Conservation (phyloP, 805 yeast species). For the Starmerella sirachaensis region DNA sequence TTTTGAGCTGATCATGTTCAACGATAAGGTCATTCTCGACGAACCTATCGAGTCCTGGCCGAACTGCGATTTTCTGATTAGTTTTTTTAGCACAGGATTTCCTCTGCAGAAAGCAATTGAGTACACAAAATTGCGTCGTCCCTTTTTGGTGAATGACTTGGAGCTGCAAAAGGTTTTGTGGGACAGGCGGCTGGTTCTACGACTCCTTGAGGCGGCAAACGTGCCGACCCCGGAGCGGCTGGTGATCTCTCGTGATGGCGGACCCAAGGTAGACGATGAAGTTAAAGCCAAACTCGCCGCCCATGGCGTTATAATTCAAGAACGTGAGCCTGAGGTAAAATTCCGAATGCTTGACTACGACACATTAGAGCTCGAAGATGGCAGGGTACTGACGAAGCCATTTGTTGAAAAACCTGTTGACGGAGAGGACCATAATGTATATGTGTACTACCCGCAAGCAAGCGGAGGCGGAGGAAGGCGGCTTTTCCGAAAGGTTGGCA, state of each 20-base stretch:
- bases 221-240: slow-evolving; percentile 85
- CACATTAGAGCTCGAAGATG: slow-evolving; percentile 65
- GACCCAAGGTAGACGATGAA: slow-evolving; percentile 70
- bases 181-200: slow-evolving; percentile 86
- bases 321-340: slow-evolving; percentile 46
- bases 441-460: slow-evolving; percentile 73
- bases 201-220: slow-evolving; percentile 61
- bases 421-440: slow-evolving; percentile 96
- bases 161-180: slow-evolving; percentile 88
- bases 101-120: slow-evolving; percentile 92
- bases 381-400: slow-evolving; percentile 59
- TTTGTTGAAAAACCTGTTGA: slow-evolving; percentile 97
- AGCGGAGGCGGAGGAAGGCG: slow-evolving; percentile 98
- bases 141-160: slow-evolving; percentile 78
- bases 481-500: slow-evolving; percentile 88
- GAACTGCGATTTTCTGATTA: slow-evolving; percentile 86
- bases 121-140: slow-evolving; percentile 79
- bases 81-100: slow-evolving; percentile 91
- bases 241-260: slow-evolving; percentile 92
- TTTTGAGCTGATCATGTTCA: slow-evolving; percentile 92
- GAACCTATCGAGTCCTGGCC: slow-evolving; percentile 97
- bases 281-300: slow-evolving; percentile 46
- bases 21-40: slow-evolving; percentile 91
- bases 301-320: slow-evolving; percentile 44
- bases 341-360: slow-evolving; percentile 82